Conservation (phyloP, 805 yeast species). For the Saccharomyces eubayanus region DNA sequence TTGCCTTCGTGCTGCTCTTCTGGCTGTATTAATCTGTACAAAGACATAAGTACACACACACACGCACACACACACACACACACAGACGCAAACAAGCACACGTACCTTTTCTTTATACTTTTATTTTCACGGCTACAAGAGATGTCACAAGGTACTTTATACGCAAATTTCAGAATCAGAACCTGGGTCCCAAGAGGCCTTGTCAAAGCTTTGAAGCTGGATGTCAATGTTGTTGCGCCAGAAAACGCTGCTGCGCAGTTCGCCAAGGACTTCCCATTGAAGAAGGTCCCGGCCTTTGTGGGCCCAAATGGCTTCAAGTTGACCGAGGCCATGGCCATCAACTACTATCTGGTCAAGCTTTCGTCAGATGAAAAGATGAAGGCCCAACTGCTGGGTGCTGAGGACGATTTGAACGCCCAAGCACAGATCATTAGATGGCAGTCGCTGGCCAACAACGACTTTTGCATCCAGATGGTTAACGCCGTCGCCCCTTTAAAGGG, state of each 20-base stretch:
- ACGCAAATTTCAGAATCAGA: constrained; percentile 37
- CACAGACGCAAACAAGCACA: background rate
- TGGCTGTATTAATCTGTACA: background rate
- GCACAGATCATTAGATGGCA: constrained; percentile 58
- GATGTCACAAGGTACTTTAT: constrained; percentile 67
- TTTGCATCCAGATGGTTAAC: constrained; percentile 39
- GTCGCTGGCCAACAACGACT: constrained; percentile 66
- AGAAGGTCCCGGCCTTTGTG: constrained; percentile 57
- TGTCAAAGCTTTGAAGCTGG: constrained; percentile 52
- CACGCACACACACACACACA: background rate
- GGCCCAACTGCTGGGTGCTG: constrained; percentile 47
- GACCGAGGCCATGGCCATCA: constrained; percentile 59
- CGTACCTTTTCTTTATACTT: background rate
- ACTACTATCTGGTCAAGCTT: constrained; percentile 39
- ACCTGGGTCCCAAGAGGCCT: constrained; percentile 40
- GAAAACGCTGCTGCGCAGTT: constrained; percentile 33
- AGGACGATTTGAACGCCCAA: constrained; percentile 23
- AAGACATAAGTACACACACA: background rate
- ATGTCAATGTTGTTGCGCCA: constrained; percentile 40
- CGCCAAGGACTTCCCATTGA: constrained; percentile 51
- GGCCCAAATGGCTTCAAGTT: constrained; percentile 69
- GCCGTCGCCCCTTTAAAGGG: constrained; percentile 60
- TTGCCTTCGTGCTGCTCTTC: background rate
- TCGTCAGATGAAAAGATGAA: constrained; percentile 31
- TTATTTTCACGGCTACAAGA: background rate